Evolutionary conservation across 2,329 filamentous ascomycete species (phyloP).

Genomic region (Fusarium luffae): DNA sequence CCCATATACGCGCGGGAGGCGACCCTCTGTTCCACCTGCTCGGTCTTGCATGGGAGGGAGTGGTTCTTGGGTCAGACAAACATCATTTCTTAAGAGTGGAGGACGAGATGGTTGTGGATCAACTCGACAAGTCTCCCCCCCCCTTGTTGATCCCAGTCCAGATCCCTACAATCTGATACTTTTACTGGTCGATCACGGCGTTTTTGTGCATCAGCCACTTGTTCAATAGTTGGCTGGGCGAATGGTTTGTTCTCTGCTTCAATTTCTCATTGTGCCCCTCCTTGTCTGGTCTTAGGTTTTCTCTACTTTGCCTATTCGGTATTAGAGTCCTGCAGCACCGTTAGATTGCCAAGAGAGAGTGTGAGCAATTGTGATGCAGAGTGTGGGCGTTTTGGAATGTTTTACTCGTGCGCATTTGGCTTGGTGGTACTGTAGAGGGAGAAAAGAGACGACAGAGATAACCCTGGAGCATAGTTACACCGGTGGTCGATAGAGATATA

Average conservation of each 20-base stretch:
- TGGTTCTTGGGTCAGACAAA: slow-evolving; percentile 10
- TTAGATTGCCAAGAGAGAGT: slow-evolving; percentile 32
- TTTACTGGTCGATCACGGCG: slow-evolving; percentile 31
- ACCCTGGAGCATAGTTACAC: background rate
- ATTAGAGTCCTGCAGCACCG: slow-evolving; percentile 29
- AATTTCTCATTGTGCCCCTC: slow-evolving; percentile 5
- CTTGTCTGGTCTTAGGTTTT: slow-evolving; percentile 13
- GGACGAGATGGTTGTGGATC: slow-evolving; percentile 17
- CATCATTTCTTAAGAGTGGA: slow-evolving; percentile 12
- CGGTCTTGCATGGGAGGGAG: slow-evolving; percentile 14
- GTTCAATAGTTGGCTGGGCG: slow-evolving; percentile 19
- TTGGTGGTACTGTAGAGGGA: slow-evolving; percentile 15
- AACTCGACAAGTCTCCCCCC: slow-evolving; percentile 8
- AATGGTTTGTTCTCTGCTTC: slow-evolving; percentile 16
- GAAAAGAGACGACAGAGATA: slow-evolving; percentile 34
- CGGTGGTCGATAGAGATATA: slow-evolving; percentile 14
- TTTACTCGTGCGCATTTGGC: slow-evolving; percentile 20
- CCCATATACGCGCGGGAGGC: slow-evolving; percentile 16
- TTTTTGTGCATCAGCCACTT: slow-evolving; percentile 38
- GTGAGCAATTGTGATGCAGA: slow-evolving; percentile 18
- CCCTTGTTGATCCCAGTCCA: slow-evolving; percentile 6
- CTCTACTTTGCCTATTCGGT: slow-evolving; percentile 14
- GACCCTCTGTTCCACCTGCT: slow-evolving; percentile 24
- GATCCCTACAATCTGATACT: slow-evolving; percentile 6
- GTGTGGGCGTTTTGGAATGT: slow-evolving; percentile 29